These are phyloP conservation scores for Pichia sp. DNA, from an alignment of 1,139 yeast genomes.

Conservation along the genomic window DNA sequence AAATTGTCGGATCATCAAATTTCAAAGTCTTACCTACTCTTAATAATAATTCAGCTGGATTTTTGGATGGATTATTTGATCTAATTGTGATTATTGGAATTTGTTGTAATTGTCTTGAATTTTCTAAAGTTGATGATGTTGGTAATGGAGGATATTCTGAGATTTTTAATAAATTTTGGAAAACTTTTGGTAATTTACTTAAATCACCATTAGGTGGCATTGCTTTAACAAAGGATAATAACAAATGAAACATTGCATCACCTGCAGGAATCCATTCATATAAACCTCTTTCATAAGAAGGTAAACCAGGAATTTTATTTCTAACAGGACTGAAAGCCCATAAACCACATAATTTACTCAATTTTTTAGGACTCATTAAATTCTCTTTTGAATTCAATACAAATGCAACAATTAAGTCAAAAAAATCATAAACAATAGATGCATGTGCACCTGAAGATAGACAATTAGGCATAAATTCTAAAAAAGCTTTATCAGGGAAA, in stretches of 20 bases:
- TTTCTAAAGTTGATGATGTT: constrained; percentile 29
- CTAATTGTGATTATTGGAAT: constrained; percentile 65
- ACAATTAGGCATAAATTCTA: constrained; percentile 78
- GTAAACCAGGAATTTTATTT: constrained; percentile 27
- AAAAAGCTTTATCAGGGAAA: constrained; percentile 65
- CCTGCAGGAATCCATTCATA: constrained; percentile 76
- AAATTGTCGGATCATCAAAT: constrained; percentile 64
- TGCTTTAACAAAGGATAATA: constrained; percentile 71
- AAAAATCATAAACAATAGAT: constrained; percentile 78
- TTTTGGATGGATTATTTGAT: constrained; percentile 55
- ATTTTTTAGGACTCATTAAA: constrained; percentile 71
- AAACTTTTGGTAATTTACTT: constrained; percentile 53
- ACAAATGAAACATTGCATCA: constrained; percentile 77
- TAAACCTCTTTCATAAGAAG: constrained; percentile 63
- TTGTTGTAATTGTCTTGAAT: constrained; percentile 40
- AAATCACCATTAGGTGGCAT: constrained; percentile 64
- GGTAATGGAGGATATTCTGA: constrained; percentile 58
- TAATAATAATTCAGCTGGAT: constrained; percentile 51
- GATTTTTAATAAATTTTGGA: constrained; percentile 56
- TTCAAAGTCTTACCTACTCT: constrained; percentile 61
- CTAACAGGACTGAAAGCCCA: constrained; percentile 64
- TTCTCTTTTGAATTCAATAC: constrained; percentile 80
- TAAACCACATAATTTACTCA: constrained; percentile 74
- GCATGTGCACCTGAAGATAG: constrained; percentile 83
- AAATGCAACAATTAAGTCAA: constrained; percentile 72